A percentile compares a stretch with the other conserved stretches of the same genome.
phyloP scores from a whole-genome alignment of 2,329 filamentous ascomycete species.

The Amauroascus niger region DNA sequence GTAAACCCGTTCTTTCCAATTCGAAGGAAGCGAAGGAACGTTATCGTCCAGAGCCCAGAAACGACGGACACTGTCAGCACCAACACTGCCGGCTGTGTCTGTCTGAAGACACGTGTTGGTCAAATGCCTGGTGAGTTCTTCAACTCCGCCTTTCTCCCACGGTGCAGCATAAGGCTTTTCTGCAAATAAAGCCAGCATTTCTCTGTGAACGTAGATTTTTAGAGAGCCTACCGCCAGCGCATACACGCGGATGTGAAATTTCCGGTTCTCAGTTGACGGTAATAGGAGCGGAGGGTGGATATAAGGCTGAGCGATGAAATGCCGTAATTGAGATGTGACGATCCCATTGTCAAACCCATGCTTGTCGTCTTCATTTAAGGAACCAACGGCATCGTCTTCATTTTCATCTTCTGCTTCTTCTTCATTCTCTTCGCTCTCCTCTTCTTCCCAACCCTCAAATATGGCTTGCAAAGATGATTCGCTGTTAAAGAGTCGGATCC shows the following conservation, averaged over 20 bases:
- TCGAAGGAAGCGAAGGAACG: conserved; percentile 19
- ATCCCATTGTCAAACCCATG: conserved; percentile 43
- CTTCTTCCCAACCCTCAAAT: conserved; percentile 83
- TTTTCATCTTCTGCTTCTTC: conserved; percentile 25
- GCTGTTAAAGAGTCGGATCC: conserved; percentile 78
- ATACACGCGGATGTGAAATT: conserved; percentile 93
- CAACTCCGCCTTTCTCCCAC: conserved; percentile 29
- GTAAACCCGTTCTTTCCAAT: conserved; percentile 56
- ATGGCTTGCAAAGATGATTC: conserved; percentile 75
- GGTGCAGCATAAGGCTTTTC: conserved; percentile 62
- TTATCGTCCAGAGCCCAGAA: conserved; percentile 60
- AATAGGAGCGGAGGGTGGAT: conserved; percentile 79
- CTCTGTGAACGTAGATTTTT: conserved; percentile 72
- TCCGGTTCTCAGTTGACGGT: conserved; percentile 53
- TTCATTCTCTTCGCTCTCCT: conserved; percentile 57
- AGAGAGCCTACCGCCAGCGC: conserved; percentile 72
- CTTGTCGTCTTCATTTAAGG: not conserved
- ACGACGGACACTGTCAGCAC: conserved; percentile 56
- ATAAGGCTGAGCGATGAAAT: conserved; percentile 94
- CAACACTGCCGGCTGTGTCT: conserved; percentile 29
- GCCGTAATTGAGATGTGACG: conserved; percentile 79
- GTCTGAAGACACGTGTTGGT: conserved; percentile 93
- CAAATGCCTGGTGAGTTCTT: conserved; percentile 64
- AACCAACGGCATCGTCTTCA: conserved; percentile 21
- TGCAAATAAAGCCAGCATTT: conserved; percentile 91